Base-by-base conservation (phyloP, 2,329 filamentous ascomycete species). In the Aureobasidium sp. region DNA sequence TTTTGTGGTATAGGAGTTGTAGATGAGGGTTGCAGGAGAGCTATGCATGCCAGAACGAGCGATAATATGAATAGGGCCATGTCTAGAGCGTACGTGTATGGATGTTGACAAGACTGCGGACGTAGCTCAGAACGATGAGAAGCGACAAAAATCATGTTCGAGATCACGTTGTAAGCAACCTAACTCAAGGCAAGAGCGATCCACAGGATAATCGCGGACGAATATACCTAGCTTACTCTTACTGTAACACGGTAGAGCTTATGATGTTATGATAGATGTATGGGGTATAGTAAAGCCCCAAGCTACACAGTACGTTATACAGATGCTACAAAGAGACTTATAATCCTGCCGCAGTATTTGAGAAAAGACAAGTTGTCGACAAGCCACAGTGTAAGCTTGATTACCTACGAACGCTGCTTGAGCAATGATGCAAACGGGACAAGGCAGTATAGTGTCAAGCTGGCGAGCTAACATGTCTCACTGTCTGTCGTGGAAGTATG, bases 101-200 rank as follows among this genome's bases (percentile, higher is more conserved):
- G n/a, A 48, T 29, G 20, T 18, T 18, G 33, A 10, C 20, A 31
- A 23, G 18, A 4, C 6, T 40, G 38, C 15, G 4, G n/a, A n/a
- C n/a, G n/a, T n/a, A n/a, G n/a, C n/a, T n/a, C n/a, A n/a, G n/a
- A n/a, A n/a, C n/a, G n/a, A n/a, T n/a, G n/a, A n/a, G n/a, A n/a
- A n/a, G n/a, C n/a, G n/a, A n/a, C n/a, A n/a, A n/a, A n/a, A n/a
- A n/a, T n/a, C n/a, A n/a, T n/a, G n/a, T n/a, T n/a, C n/a, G n/a
- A n/a, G n/a, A n/a, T n/a, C n/a, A n/a, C n/a, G n/a, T n/a, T n/a
- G n/a, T n/a, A n/a, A n/a, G n/a, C 23, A 38, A 36, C 11, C 27
- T n/a, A 25, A 45, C 27, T 8, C 33, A 18, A 62, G 59, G 59
- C 36, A 62, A 62, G 47, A 42, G 59, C 59, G 47, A 62, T 5